phyloP scores from a whole-genome alignment of 2,329 filamentous ascomycete genomes.

The Cryphonectria carpinicola region DNA sequence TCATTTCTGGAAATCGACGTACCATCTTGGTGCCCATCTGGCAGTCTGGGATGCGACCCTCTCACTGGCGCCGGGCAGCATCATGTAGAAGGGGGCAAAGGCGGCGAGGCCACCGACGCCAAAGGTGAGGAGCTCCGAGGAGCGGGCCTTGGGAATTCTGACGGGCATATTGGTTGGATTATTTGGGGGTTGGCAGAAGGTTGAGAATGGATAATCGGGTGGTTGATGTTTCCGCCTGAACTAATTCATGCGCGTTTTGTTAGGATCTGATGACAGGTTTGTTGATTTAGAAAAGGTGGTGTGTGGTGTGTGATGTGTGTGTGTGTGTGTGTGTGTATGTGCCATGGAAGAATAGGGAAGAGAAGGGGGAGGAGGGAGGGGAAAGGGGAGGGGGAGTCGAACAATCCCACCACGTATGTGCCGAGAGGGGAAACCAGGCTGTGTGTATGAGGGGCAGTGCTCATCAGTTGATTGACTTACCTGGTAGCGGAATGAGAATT shows the following conservation, averaged over 20 bases:
- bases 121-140: conserved; percentile 56
- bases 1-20: background rate
- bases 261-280: background rate
- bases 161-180: conserved; percentile 48
- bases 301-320: background rate
- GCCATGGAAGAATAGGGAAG: background rate
- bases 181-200: background rate
- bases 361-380: background rate
- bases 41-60: conserved; percentile 56
- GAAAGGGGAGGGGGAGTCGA: background rate
- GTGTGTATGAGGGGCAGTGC: background rate
- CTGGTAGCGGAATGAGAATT: background rate
- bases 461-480: background rate
- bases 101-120: conserved; percentile 57
- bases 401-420: background rate
- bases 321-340: background rate
- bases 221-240: background rate
- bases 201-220: background rate
- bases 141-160: conserved; percentile 53
- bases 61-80: conserved; percentile 60
- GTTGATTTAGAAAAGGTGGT: background rate
- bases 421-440: background rate
- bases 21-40: conserved; percentile 63
- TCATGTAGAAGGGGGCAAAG: conserved; percentile 61
- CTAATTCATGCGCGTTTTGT: background rate